Percentiles rank a stretch among this genome's conserved stretches.
Evolutionary conservation across 805 yeast species (phyloP).

Genomic region (Yamadazyma phyllophila): DNA sequence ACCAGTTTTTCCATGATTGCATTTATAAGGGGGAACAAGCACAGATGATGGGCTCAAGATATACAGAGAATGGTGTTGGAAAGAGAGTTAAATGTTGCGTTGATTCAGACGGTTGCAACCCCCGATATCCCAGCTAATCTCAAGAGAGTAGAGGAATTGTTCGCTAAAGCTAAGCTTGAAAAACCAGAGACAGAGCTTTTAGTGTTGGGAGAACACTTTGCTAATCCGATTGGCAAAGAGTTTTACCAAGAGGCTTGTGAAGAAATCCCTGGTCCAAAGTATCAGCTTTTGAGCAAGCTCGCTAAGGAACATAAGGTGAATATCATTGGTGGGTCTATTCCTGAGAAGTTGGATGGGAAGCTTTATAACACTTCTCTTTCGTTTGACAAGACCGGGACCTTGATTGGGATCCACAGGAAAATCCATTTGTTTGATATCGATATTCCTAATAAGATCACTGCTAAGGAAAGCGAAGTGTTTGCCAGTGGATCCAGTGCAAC

Average conservation of each 20-base stretch:
- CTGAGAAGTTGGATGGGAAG: constrained; percentile 17
- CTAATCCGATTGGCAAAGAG: constrained; percentile 4
- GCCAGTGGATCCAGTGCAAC: constrained; percentile 76
- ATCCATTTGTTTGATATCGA: constrained; percentile 86
- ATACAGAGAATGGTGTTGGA: constrained; percentile 3
- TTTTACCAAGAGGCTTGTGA: constrained; percentile 3
- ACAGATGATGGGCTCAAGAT: no score
- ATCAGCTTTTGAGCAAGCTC: constrained; percentile 7
- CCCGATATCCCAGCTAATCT: constrained; percentile 9
- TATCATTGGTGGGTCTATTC: constrained; percentile 24
- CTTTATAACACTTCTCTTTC: constrained; percentile 39
- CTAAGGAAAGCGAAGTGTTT: constrained; percentile 69
- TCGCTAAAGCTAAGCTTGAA: constrained; percentile 7
- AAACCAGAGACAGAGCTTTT: constrained; percentile 12
- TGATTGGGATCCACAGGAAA: constrained; percentile 78
- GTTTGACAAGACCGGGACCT: constrained; percentile 60
- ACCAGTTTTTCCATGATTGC: not conserved
- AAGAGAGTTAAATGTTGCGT: constrained; percentile 9
- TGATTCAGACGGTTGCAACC: constrained; percentile 10
- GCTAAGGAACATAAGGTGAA: constrained; percentile 21
- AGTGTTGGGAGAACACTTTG: constrained; percentile 12
- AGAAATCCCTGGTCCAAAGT: constrained; percentile 12
- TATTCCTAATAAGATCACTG: constrained; percentile 76
- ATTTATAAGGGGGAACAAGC: no score
- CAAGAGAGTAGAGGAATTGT: constrained; percentile 11